Evolutionary conservation across 768 basidiomycete species (phyloP), one percentile per base, ranked within the genome.

Genomic region (Candolleomyces aberdarensis): DNA sequence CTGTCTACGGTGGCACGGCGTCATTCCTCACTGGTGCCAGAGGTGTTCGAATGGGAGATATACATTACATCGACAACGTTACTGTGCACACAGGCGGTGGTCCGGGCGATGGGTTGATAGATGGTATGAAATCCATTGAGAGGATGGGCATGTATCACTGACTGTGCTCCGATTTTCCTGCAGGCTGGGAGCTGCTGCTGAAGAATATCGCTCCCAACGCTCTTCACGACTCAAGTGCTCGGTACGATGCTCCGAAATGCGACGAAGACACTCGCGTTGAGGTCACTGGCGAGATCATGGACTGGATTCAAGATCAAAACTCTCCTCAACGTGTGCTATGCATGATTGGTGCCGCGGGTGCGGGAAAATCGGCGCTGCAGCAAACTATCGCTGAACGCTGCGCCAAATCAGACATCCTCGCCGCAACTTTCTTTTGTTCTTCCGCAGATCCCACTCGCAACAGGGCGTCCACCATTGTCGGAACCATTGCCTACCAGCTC

Each of bases 401-500:
- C 36, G 11, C 41, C 15, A 31, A 17, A 20, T 5, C 10, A 15
- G 41, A 36, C 3, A 5, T 20, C 7, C 49, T 59, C 4, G 58
- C 58, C 7, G 58, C 58, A 9, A 39, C 47, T 3, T 59, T 51
- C 32, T 59, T 51, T 31, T 59, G 50, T 49, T 50, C 58, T 5
- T 11, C 36, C 3, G 9, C 50, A 4, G 26, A 29, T 10, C 2
- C 3, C 15, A 9, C n/a, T 17, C 9, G 49, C 7, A 22, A 59
- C 31, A 52, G 29, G 1, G 31, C n/a, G 2, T 10, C 9, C 15
- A 26, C 2, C 14, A 11, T 59, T 15, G 19, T 59, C 19, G 10
- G 48, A 17, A 59, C 58, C 15, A n/a, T 59, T 19, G 58, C 58
- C 5, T 59, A 59, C 39, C 58, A 59, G 20, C 48, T 59, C 3